These are phyloP conservation scores for Theileria luwenshuni DNA, from an alignment of 169 alveolate species.

Conservation along the genomic window DNA sequence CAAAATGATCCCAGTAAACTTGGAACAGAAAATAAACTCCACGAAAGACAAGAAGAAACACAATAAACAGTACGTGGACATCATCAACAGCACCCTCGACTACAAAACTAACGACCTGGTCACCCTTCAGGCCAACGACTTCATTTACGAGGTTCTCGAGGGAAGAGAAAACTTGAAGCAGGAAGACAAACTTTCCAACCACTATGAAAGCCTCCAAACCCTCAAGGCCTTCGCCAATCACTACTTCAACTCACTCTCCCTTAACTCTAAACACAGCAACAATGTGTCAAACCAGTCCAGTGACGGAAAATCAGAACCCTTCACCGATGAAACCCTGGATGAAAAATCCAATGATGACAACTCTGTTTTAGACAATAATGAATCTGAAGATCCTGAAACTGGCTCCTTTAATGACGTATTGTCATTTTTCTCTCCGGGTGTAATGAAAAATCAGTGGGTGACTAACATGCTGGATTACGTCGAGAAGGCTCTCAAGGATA, in stretches of 20 bases:
- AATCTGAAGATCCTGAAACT: not conserved
- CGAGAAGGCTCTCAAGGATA: conserved; percentile 25
- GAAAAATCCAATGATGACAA: too few species aligned
- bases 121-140: conserved; percentile 49
- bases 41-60: conserved; percentile 18
- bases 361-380: not conserved
- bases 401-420: not conserved
- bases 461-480: conserved; percentile 36
- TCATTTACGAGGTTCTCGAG: conserved; percentile 57
- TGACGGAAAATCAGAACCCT: not conserved
- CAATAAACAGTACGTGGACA: conserved; percentile 22
- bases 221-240: conserved; percentile 59
- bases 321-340: not conserved
- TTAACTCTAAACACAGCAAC: too few species aligned
- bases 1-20: conserved; percentile 39
- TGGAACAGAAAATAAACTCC: conserved; percentile 35
- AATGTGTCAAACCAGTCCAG: not conserved
- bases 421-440: conserved; percentile 1
- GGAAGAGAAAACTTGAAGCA: conserved; percentile 35
- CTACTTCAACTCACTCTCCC: conserved; percentile 43
- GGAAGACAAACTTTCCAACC: conserved; percentile 34
- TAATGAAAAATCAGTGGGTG: conserved; percentile 29
- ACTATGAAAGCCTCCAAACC: conserved; percentile 55
- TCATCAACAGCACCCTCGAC: conserved; percentile 24
- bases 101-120: conserved; percentile 4